A percentile compares a stretch with the other conserved stretches of the same genome.
phyloP scores from a whole-genome alignment of 108 stramenopile genomes.

The Fragilaria crotonensis region DNA sequence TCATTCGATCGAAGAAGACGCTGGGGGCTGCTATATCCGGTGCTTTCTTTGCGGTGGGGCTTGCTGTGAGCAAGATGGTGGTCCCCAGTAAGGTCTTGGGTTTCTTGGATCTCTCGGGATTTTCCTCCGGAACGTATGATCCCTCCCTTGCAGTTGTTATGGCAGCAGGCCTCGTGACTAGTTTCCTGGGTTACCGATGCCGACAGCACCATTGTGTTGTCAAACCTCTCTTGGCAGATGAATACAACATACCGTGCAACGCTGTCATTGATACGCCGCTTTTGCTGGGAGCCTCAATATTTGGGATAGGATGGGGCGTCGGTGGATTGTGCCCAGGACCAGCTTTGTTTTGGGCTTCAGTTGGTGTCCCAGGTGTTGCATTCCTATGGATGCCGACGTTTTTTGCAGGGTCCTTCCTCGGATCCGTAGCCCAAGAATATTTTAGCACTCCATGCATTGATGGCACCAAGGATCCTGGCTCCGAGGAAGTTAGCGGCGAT shows the following conservation, averaged over 20 bases:
- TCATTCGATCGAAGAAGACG: conserved; percentile 10
- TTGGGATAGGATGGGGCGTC: conserved; percentile 60
- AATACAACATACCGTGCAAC: conserved; percentile 36
- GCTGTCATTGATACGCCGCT: conserved; percentile 30
- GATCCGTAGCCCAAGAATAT: neutral
- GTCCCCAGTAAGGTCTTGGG: conserved; percentile 49
- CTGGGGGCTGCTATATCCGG: conserved; percentile 22
- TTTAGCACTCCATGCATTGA: no score
- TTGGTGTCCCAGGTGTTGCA: conserved; percentile 18
- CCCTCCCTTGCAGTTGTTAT: conserved; percentile 70
- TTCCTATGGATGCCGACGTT: conserved; percentile 33
- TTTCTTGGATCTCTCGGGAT: conserved; percentile 45
- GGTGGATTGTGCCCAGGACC: conserved; percentile 53
- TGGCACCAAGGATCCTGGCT: no score
- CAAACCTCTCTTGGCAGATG: neutral
- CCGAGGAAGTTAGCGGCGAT: no score
- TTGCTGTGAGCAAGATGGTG: conserved; percentile 59
- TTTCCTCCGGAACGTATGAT: conserved; percentile 58
- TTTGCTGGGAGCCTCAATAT: conserved; percentile 28
- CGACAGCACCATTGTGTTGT: conserved; percentile 36
- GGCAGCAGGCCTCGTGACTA: conserved; percentile 55
- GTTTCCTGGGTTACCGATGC: conserved; percentile 51
- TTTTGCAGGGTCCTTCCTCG: conserved; percentile 17
- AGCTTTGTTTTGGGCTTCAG: conserved; percentile 23
- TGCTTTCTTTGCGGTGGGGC: conserved; percentile 39